Conservation (phyloP, 495 filamentous ascomycete species). For the Xylaria venustula region DNA sequence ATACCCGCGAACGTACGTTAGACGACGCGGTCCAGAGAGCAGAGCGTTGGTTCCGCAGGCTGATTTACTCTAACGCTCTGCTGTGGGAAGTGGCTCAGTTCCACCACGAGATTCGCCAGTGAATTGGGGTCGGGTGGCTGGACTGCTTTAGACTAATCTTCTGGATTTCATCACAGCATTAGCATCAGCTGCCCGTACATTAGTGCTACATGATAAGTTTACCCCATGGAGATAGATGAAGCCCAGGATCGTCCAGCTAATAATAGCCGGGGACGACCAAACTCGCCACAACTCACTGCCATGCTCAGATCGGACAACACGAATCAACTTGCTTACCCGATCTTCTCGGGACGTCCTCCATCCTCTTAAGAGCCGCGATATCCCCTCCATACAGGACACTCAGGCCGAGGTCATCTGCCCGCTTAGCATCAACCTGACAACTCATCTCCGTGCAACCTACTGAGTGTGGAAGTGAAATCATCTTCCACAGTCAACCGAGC, state of each 20-base stretch:
- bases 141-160: not conserved
- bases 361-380: slow-evolving; percentile 1
- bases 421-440: slow-evolving; percentile 5
- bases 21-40: too few species aligned
- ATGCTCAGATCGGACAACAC: not conserved
- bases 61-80: too few species aligned
- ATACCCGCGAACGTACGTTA: too few species aligned
- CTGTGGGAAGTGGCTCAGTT: too few species aligned
- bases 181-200: not conserved
- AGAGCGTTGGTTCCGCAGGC: too few species aligned
- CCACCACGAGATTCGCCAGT: not conserved
- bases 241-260: not conserved
- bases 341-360: not conserved
- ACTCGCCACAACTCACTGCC: not conserved
- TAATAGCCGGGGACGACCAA: not conserved
- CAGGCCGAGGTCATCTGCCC: slow-evolving; percentile 14
- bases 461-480: not conserved
- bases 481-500: slow-evolving; percentile 10
- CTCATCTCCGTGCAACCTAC: slow-evolving; percentile 3
- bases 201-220: not conserved
- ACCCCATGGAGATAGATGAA: slow-evolving; percentile 11
- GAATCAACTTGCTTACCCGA: not conserved
- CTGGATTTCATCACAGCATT: not conserved
- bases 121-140: not conserved
- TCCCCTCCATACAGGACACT: not conserved